phyloP scores from a whole-genome alignment of 169 alveolate species.

The Perkinsus olseni region DNA sequence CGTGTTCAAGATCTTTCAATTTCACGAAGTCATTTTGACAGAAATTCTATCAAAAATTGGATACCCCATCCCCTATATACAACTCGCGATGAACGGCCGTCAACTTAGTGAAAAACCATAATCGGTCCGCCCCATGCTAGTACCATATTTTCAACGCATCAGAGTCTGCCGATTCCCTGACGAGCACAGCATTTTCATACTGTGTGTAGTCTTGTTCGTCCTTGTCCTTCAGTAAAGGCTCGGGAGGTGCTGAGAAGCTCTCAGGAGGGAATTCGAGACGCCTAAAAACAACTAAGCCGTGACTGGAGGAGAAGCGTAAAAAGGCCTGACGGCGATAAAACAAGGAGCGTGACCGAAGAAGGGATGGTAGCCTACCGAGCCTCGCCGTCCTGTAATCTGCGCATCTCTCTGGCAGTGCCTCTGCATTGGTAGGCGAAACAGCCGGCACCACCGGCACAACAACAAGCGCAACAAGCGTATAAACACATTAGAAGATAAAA shows the following conservation, averaged over 20 bases:
- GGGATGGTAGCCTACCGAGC: background rate
- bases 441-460: background rate
- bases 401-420: background rate
- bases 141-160: background rate
- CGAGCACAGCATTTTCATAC: background rate
- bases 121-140: background rate
- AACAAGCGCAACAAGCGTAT: background rate
- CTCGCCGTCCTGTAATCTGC: background rate
- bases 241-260: background rate
- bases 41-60: no score
- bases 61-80: no score
- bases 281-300: background rate
- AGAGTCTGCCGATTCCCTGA: background rate
- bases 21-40: no score
- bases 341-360: background rate
- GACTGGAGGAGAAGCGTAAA: no score
- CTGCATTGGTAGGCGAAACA: background rate
- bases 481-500: background rate
- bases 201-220: background rate
- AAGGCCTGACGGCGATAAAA: no score
- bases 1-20: no score
- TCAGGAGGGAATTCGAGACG: background rate
- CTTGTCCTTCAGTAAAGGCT: background rate
- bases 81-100: no score
- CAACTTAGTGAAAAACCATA: no score